Evolutionary conservation across 2,329 filamentous ascomycete genomes (phyloP), one percentile per base, ranked within the genome.

Genomic region (Grosmannia serpens): DNA sequence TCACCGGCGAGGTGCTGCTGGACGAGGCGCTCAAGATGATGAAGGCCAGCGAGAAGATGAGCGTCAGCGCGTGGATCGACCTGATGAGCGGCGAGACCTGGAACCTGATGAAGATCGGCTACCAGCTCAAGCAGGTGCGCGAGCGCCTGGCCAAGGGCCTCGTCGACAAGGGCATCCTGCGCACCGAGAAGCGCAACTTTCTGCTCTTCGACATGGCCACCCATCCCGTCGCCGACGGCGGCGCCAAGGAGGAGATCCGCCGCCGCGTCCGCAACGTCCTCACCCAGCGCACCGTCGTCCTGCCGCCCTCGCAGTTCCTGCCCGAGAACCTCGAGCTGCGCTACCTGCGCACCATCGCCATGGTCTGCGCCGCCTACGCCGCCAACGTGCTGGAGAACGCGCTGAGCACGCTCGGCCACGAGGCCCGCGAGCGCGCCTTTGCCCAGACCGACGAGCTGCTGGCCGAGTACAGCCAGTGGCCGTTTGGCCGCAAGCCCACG

Each of bases 21-120:
- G 94, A 99, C 74, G 94, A 99, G 78, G 89, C 94, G 60, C 78
- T 99, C 69, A 99, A 99, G 80, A 95, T 99, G 91, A 99, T 99
- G 92, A 99, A 99, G 81, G 86, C 89, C 66, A 96, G 91, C 74
- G 94, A 99, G 79, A 96, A 96, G 82, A 97, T 99, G 94, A 97
- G 94, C 74, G 94, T 99, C 65, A 94, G 89, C 78, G 89, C 90
- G 52, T 99, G 94, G 94, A 97, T 99, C 72, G 94, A 99, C 73
- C 78, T 99, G 65, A 92, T 99, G 91, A 96, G 91, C 73, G 94
- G 94, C 71, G 94, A 99, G 75, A 99, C 94, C 58, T 99, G 94
- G 94, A 99, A 99, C 71, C 78, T 99, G 64, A 97, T 99, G 94
- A 99, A 99, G 80, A 99, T 99, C 67, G 94, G 94, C 71, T 99